Conservation (phyloP, 1,284 basidiomycete species). For the Rhodotorula sp. region DNA sequence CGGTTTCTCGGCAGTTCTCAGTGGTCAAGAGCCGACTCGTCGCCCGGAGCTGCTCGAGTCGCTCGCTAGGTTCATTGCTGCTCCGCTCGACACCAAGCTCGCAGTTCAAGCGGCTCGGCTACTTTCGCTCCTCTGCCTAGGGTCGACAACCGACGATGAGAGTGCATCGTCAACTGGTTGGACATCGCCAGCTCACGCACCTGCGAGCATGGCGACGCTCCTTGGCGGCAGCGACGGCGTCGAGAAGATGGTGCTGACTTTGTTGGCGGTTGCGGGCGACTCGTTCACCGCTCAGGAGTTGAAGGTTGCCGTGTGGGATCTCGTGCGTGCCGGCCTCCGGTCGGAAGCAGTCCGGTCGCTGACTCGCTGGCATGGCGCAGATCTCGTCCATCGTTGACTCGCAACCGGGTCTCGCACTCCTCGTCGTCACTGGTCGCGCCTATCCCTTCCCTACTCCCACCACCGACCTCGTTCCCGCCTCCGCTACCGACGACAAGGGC, state of each 20-base stretch:
- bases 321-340: constrained; percentile 62
- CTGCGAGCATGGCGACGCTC: constrained; percentile 42
- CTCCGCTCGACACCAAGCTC: constrained; percentile 21
- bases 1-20: neutral
- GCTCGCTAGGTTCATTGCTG: constrained; percentile 19
- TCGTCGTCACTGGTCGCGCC: constrained; percentile 73
- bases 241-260: constrained; percentile 40
- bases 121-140: constrained; percentile 25
- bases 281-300: constrained; percentile 66
- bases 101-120: constrained; percentile 23
- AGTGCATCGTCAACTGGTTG: neutral
- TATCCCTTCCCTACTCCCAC: constrained; percentile 48
- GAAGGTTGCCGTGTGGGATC: constrained; percentile 64
- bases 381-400: constrained; percentile 76
- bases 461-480: constrained; percentile 7
- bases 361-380: constrained; percentile 46
- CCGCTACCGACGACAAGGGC: constrained; percentile 40
- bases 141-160: neutral
- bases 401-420: constrained; percentile 79
- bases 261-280: constrained; percentile 44
- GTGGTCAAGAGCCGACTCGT: neutral
- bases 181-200: neutral
- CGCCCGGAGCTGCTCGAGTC: constrained; percentile 27
- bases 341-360: constrained; percentile 64
- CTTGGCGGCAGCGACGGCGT: constrained; percentile 48